Evolutionary conservation across 805 yeast species (phyloP), one percentile per base, ranked within the genome.

Genomic region (Kodamaea fukazawae): DNA sequence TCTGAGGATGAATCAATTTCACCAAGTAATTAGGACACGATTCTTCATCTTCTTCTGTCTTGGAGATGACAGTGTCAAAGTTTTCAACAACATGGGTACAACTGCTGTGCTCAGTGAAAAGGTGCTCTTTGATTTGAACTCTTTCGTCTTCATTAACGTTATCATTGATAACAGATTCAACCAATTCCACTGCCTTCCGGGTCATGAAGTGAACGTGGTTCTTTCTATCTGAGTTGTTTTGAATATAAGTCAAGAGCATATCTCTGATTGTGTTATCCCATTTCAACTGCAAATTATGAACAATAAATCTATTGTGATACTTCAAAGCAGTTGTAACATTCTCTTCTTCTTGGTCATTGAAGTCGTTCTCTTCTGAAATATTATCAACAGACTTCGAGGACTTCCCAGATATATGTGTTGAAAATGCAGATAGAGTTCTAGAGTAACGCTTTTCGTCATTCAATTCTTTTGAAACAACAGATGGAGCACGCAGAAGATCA

Each of bases 201-300:
- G 76, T 66, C 67, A 75, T 63, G 37, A 70, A 71, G 49, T 70
- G 75, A 2, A 58, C 57, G 25, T 65, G 65, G 0, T 73, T 60
- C 41, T 61, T 69, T 37, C 74, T 56, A 29, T 72, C 78, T 8
- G 67, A 58, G 5, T 72, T 58, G 34, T 65, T 65, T 10, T 67
- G 62, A 16, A 80, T 55, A 51, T 83, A 86, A 32, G 78, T 73
- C 55, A 76, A 73, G 32, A 87, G 63, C 9, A 76, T 64, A 51
- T 88, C 79, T 41, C 96, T 67, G 7, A 81, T 73, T 3, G 65
- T 55, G 44, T 84, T 81, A 58, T 85, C 83, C 96, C 96, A 89
- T 49, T 80, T 84, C 49, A 89, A 55, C 50, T 81, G 77, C 58
- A 87, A 71, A 41, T 83, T 78, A 49, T 88, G 89, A 15, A 87